Evolutionary conservation across 176 grass and related monocot genomes (phyloP).

Genomic region (Elaeis guineensis): DNA sequence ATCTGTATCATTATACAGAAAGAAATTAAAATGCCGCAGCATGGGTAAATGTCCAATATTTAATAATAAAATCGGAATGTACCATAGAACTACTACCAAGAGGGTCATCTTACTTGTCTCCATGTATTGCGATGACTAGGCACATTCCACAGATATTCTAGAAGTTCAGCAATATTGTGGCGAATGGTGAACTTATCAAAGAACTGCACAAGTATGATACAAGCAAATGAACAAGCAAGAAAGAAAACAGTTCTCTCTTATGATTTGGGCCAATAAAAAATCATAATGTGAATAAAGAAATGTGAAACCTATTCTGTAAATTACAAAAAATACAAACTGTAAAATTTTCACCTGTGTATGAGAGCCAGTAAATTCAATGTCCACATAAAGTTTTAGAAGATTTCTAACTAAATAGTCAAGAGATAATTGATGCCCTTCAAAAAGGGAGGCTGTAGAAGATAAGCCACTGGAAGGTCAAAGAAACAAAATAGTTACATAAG

Average conservation of each 20-base stretch:
- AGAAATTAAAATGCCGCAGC: not conserved
- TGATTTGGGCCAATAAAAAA: no score
- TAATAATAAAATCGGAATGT: no score
- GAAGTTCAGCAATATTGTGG: conserved; percentile 94
- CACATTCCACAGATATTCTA: conserved; percentile 91
- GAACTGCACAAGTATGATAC: conserved; percentile 37
- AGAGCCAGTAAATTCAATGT: conserved; percentile 99
- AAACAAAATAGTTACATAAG: conserved; percentile 4
- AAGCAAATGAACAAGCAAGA: conserved; percentile 8
- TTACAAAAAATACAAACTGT: no score
- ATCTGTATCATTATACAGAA: conserved; percentile 37
- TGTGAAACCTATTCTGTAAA: no score
- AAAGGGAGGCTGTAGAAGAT: conserved; percentile 64
- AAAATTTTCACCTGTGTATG: conserved; percentile 62
- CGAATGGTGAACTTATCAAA: conserved; percentile 97
- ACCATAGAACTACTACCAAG: not conserved
- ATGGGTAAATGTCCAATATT: no score
- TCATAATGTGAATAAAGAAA: no score
- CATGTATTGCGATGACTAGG: conserved; percentile 85
- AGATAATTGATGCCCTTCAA: conserved; percentile 82
- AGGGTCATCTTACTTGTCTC: conserved; percentile 50
- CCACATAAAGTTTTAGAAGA: conserved; percentile 96
- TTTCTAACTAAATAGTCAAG: conserved; percentile 87
- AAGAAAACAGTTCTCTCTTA: no score
- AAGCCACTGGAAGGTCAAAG: conserved; percentile 43